phyloP scores from a whole-genome alignment of 352 stramenopile genomes.

The Halophytophthora batemanensis region DNA sequence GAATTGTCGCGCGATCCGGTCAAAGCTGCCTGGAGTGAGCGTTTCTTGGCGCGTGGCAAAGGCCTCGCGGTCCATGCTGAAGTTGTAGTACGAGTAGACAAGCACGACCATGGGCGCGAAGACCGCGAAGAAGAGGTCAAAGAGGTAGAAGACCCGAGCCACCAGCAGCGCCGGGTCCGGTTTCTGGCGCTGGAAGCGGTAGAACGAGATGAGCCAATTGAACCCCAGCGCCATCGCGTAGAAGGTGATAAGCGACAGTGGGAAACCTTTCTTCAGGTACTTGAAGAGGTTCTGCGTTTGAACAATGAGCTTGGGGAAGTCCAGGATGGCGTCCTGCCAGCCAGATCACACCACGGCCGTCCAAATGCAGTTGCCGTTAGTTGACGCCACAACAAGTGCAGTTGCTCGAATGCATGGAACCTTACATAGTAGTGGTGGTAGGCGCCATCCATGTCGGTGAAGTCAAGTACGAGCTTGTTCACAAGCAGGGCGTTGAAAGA shows the following conservation, averaged over 20 bases:
- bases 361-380: slow-evolving; percentile 8
- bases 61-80: slow-evolving; percentile 31
- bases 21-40: slow-evolving; percentile 24
- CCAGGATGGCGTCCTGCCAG: slow-evolving; percentile 23
- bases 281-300: slow-evolving; percentile 33
- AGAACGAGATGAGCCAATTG: slow-evolving; percentile 51
- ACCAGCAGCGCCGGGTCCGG: slow-evolving; percentile 29
- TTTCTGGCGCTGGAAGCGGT: slow-evolving; percentile 38
- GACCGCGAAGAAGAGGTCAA: slow-evolving; percentile 51
- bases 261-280: slow-evolving; percentile 44
- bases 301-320: slow-evolving; percentile 43
- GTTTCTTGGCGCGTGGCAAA: slow-evolving; percentile 29
- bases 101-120: slow-evolving; percentile 49
- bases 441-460: slow-evolving; percentile 30
- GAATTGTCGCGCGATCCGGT: slow-evolving; percentile 34
- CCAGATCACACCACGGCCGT: neutral
- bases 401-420: neutral
- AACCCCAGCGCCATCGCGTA: slow-evolving; percentile 33
- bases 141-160: slow-evolving; percentile 40
- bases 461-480: slow-evolving; percentile 23
- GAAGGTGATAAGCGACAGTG: slow-evolving; percentile 33
- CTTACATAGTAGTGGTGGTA: slow-evolving; percentile 44
- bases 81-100: slow-evolving; percentile 36
- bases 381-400: too few relatives aligned
- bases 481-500: slow-evolving; percentile 10